Percentiles rank a stretch among this genome's conserved stretches.
Conservation (phyloP, 176 grass and related monocot species). For the Carex cristatella region DNA sequence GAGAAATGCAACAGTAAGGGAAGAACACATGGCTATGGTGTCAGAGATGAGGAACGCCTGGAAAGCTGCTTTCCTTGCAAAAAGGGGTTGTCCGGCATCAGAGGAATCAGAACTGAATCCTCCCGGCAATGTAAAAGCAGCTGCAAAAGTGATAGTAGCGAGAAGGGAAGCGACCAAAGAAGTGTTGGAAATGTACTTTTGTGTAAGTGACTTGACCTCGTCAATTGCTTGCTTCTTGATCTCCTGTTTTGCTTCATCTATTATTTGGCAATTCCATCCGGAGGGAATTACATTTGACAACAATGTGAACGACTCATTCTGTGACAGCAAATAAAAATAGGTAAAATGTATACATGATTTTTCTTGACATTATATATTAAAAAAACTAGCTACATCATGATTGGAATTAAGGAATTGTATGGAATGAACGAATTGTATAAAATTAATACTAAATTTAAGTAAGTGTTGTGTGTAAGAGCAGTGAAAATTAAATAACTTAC, state of each 20-base stretch:
- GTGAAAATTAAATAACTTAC: not conserved
- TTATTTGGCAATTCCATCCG: too few relatives aligned
- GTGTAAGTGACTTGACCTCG: not conserved
- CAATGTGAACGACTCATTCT: not conserved
- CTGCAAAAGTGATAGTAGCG: slow-evolving; percentile 12
- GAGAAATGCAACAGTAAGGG: too few relatives aligned
- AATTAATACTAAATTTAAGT: not conserved
- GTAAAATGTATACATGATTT: too few relatives aligned
- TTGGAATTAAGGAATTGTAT: not conserved
- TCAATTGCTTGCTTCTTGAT: not conserved
- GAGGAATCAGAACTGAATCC: not conserved
- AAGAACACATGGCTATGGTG: too few relatives aligned
- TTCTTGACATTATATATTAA: too few relatives aligned
- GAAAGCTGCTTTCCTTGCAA: not conserved
- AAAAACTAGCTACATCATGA: not conserved
- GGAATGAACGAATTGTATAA: not conserved
- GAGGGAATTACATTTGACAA: not conserved
- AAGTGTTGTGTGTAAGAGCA: too few relatives aligned
- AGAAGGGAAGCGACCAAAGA: not conserved
- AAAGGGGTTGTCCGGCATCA: not conserved
- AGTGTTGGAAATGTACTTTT: not conserved
- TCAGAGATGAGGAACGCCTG: not conserved
- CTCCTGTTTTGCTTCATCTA: not conserved
- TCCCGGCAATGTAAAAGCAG: not conserved
- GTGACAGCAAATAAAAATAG: not conserved